Base-by-base conservation (phyloP, 140 eudicot genomes). In the Stevia rebaudiana region DNA sequence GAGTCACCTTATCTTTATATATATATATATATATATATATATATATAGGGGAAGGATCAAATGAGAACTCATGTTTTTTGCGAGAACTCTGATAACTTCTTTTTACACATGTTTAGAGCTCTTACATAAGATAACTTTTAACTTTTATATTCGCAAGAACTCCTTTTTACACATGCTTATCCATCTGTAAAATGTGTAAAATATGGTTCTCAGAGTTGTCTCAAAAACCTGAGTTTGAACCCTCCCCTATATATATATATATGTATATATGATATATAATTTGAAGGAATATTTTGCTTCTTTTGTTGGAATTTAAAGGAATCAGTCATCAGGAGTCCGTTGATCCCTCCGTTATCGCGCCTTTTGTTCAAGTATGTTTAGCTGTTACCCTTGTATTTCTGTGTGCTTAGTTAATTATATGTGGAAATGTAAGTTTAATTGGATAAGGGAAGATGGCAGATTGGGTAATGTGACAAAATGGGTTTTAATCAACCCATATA, bases 291-390 rank as follows among this genome's bases (percentile, higher is more conserved):
- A 25, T 28, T 63, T 55, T 15, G 28, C 11, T 40, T 61, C 31
- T 41, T 19, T 54, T 31, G 25, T 57, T 48, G 68, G 48, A 16
- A 71, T 58, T 39, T 17, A 10, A 79, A 94, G 99, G 99, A 63
- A 74, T 88, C 72, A 88, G 95, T 58, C 95, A 83, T 74, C 77
- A 71, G 18, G 99, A 94, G 57, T 73, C 86, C 71, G 99, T 94
- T 15, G 79, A 83, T 70, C 80, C 99, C 33, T 52, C 86, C 30
- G 46, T 36, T 77, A 74, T 94, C 67, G 63, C 22, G 43, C 90
- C 99, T 49, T 94, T 85, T 74, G 76, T 94, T 74, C 86, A 82
- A 78, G 99, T 88, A 88, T 35, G 74, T 79, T 46, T 24, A 24
- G 24, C 69, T 70, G n/a, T 59, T 21, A 41, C 43, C 52, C 41